Evolutionary conservation across 768 basidiomycete species (phyloP), one percentile per base, ranked within the genome.

Genomic region (Pholiota molesta): DNA sequence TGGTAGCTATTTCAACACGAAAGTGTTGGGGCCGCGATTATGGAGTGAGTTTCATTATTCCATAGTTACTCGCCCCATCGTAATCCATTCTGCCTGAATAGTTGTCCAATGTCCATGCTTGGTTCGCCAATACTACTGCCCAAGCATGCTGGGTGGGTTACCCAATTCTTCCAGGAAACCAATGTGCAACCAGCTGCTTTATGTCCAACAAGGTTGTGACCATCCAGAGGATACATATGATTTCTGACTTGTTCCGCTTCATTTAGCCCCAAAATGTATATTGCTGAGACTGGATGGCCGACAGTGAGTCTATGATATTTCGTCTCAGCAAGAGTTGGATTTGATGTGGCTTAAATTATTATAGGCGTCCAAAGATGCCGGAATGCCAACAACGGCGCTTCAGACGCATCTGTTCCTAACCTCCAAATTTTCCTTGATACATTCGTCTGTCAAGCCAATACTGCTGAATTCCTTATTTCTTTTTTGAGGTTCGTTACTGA

Each of bases 51-150:
- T 9, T 49, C 26, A 14, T 14, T 49, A 49, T 49, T 5, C 21
- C 11, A 16, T 21, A 23, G 10, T 26, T 26, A 5, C 26, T 26
- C 26, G 23, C 19, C 13, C 47, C 6, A 26, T 49, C 62, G 52
- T 45, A 23, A 9, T 55, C 66, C 17, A 64, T 29, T 53, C 26
- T 59, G 16, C 35, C 65, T n/a, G 21, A 39, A 11, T 63, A 90
- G 88, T 81, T 95, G 84, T 85, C 93, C 11, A 96, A 97, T 65
- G 93, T 95, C n/a, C 95, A 97, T 71, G 88, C 95, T 7, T 95
- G 93, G 94, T 98, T 97, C 75, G 96, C 91, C 14, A 86, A 89
- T 64, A 84, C 88, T 23, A 81, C 86, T 2, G 84, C 90, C 21
- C 75, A 84, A 13, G 73, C 80, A n/a, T 1, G 88, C 96, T 1